Evolutionary conservation across 2,329 filamentous ascomycete species (phyloP), one percentile per base, ranked within the genome.

Genomic region (Lasiodiplodia citricola): DNA sequence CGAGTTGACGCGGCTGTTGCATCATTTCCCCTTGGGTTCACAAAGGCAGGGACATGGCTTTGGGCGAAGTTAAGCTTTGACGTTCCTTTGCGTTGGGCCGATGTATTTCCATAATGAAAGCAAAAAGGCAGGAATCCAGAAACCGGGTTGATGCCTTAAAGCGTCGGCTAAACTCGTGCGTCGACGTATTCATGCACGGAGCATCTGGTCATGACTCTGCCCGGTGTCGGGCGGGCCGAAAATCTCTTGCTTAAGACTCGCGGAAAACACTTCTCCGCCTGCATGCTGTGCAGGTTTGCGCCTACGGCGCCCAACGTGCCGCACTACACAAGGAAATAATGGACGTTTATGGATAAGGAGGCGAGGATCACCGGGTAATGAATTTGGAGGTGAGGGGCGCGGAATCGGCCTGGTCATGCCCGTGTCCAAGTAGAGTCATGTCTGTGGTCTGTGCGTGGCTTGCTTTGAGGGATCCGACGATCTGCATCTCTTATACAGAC

Each of bases 11-110:
- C 23, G 51, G 51, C 51, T 18, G n/a, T 4, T 54, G 10, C 16
- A 14, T 28, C 4, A 18, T 31, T 28, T 28, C 21, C n/a, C 23
- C 51, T 16, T 31, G 16, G n/a, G 21, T 31, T 13, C 10, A 47
- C 44, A 16, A 47, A 16, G 7, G 13, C 44, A 47, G 44, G 44
- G 44, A 47, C 51, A 28, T 21, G 16, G 23, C 51, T 21, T 25
- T 54, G n/a, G 54, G 54, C 18, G 54, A 57, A 37, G 54, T 37
- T 31, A 57, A 57, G 54, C 54, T 57, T 57, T 57, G 54, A 57
- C 54, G 23, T 57, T 21, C 10, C 35, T 16, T 21, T 21, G 18
- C 18, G 21, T 55, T 55, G 31, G 18, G 55, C 55, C n/a, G 25
- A 57, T 31, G 25, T 28, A 57, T 38, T 37, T 16, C 2, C 55